A percentile compares a stretch with the other conserved stretches of the same genome.
Conservation (phyloP, 768 basidiomycete species). For the Rhodotorula graminis region DNA sequence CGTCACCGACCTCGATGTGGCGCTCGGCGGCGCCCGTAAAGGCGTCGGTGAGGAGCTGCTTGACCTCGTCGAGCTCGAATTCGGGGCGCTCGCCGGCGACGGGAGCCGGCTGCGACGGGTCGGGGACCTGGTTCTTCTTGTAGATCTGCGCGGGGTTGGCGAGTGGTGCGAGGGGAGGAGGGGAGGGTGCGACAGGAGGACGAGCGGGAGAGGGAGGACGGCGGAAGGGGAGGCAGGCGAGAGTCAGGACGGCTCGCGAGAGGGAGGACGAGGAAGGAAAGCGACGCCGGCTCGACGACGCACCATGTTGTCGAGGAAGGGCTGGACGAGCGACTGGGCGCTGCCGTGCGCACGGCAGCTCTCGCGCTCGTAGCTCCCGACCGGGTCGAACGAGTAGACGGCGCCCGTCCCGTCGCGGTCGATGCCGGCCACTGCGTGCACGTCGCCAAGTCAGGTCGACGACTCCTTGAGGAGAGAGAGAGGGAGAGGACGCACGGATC, state of each 20-base stretch:
- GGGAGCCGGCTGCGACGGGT: constrained; percentile 61
- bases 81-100: constrained; percentile 56
- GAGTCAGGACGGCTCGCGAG: no score
- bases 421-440: constrained; percentile 40
- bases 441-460: background rate
- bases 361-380: constrained; percentile 96
- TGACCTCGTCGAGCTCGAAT: constrained; percentile 71
- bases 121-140: constrained; percentile 88
- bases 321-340: constrained; percentile 89
- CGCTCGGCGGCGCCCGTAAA: constrained; percentile 97
- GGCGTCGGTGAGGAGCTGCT: constrained; percentile 85
- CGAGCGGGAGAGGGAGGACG: background rate
- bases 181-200: background rate
- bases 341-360: constrained; percentile 93
- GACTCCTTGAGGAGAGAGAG: no score
- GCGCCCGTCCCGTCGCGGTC: constrained; percentile 64
- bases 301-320: constrained; percentile 97
- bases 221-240: background rate
- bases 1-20: constrained; percentile 98
- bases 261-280: background rate
- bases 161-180: no score
- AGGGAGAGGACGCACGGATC: constrained; percentile 36
- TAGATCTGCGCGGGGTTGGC: constrained; percentile 63
- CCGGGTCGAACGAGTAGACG: constrained; percentile 99
- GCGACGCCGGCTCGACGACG: constrained; percentile 45